A percentile compares a stretch with the other conserved stretches of the same genome.
phyloP scores from a whole-genome alignment of 768 basidiomycete genomes.

The Rhizopogon vesiculosus region DNA sequence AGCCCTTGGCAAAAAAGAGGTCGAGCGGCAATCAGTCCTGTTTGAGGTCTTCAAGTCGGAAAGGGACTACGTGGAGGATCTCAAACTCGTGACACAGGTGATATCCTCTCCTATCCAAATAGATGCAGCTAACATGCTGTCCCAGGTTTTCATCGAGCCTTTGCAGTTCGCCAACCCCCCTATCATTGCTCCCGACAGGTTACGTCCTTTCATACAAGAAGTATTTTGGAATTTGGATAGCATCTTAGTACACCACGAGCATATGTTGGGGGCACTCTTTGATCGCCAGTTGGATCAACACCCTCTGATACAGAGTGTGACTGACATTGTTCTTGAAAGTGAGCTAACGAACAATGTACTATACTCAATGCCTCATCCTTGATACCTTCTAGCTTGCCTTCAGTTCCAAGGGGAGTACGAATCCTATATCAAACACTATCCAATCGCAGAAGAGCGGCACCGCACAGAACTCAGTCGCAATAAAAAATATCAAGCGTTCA shows the following conservation, averaged over 20 bases:
- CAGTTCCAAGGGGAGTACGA: conserved; percentile 67
- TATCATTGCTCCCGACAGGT: conserved; percentile 48
- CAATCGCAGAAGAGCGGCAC: conserved; percentile 78
- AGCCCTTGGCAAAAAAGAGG: conserved; percentile 69
- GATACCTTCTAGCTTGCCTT: conserved; percentile 24
- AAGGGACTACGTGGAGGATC: conserved; percentile 80
- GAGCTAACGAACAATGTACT: conserved; percentile 17
- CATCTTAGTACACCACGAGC: conserved; percentile 62
- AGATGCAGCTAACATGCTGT: conserved; percentile 2
- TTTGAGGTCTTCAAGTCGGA: conserved; percentile 92
- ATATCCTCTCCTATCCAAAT: conserved; percentile 1
- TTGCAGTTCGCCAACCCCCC: conserved; percentile 59
- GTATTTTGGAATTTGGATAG: conserved; percentile 82
- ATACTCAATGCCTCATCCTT: conserved; percentile 8
- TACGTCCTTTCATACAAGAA: conserved; percentile 66
- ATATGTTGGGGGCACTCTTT: conserved; percentile 70
- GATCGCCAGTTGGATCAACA: conserved; percentile 80
- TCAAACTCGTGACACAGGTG: conserved; percentile 68
- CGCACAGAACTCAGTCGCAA: conserved; percentile 72
- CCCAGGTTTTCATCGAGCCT: conserved; percentile 69
- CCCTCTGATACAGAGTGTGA: conserved; percentile 75
- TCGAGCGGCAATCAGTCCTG: conserved; percentile 79
- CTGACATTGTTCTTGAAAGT: conserved; percentile 85
- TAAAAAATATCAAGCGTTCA: conserved; percentile 59
- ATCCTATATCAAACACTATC: conserved; percentile 83